These are phyloP conservation scores for Geosmithia flava DNA, from an alignment of 2,329 filamentous ascomycete genomes.

Conservation along the genomic window DNA sequence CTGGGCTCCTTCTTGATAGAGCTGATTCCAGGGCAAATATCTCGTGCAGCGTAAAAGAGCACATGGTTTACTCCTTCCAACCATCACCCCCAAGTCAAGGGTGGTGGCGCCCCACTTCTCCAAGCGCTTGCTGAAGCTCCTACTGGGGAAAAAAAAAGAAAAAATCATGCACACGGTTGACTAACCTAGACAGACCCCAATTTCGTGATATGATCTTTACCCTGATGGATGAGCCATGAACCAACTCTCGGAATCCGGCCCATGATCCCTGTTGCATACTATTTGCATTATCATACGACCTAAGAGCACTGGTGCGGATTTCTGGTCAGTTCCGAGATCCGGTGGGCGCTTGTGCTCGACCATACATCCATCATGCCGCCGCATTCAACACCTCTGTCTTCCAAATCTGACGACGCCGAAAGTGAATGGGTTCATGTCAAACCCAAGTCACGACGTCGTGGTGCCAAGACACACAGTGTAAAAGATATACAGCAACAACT, in stretches of 20 bases:
- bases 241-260: background rate
- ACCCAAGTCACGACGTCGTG: constrained; percentile 6
- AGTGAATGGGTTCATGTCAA: constrained; percentile 10
- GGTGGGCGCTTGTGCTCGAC: background rate
- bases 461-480: background rate
- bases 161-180: background rate
- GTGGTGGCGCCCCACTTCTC: background rate
- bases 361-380: background rate
- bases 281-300: background rate
- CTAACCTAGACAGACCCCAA: background rate
- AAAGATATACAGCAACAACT: background rate
- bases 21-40: too few species aligned
- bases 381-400: background rate
- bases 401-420: background rate
- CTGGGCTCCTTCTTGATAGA: too few species aligned
- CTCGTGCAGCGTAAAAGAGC: too few species aligned
- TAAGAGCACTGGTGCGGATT: background rate
- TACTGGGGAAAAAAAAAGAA: background rate
- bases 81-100: too few species aligned
- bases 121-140: background rate
- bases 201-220: background rate
- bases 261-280: background rate
- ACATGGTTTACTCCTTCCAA: too few species aligned
- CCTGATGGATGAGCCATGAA: background rate
- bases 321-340: background rate